phyloP scores from a whole-genome alignment of 2,329 filamentous ascomycete genomes.

The Fragosphaeria purpurea region DNA sequence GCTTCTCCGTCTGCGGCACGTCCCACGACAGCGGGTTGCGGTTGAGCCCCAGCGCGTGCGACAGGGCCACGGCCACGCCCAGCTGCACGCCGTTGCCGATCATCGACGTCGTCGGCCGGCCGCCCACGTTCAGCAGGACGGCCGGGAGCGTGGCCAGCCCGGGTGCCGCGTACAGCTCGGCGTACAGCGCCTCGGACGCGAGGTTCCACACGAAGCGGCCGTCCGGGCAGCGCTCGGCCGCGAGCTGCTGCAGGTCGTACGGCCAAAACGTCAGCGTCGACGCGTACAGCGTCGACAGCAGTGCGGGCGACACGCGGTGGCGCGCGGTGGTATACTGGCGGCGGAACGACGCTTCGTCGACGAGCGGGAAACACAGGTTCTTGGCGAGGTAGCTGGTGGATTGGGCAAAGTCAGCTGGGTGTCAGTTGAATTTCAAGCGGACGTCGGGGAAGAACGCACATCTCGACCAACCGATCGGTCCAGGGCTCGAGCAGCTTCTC shows the following conservation, averaged over 20 bases:
- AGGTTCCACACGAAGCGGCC: constrained; percentile 53
- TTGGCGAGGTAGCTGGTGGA: constrained; percentile 25
- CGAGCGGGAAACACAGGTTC: constrained; percentile 51
- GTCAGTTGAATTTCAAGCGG: no score
- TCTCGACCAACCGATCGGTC: no score
- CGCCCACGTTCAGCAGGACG: constrained; percentile 48
- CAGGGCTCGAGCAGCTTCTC: no score
- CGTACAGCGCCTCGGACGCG: constrained; percentile 49
- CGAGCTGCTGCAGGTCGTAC: constrained; percentile 30
- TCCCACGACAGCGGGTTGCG: constrained; percentile 42
- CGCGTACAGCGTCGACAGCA: constrained; percentile 48
- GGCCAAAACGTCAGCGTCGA: constrained; percentile 50
- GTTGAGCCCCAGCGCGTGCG: constrained; percentile 45
- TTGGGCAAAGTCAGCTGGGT: no score
- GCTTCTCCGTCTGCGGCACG: constrained; percentile 40
- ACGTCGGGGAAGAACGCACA: no score
- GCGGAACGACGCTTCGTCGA: constrained; percentile 45
- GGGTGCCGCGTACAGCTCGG: constrained; percentile 44
- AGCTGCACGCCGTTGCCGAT: constrained; percentile 45
- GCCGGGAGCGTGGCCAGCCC: constrained; percentile 49
- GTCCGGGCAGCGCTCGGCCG: constrained; percentile 42
- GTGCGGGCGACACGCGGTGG: constrained; percentile 41
- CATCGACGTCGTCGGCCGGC: constrained; percentile 49
- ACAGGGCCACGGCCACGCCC: constrained; percentile 40
- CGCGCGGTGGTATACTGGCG: constrained; percentile 32